Percentiles rank a stretch among this genome's conserved stretches.
Evolutionary conservation across 2,329 filamentous ascomycete species (phyloP).

Genomic region (Penicillium crustosum): DNA sequence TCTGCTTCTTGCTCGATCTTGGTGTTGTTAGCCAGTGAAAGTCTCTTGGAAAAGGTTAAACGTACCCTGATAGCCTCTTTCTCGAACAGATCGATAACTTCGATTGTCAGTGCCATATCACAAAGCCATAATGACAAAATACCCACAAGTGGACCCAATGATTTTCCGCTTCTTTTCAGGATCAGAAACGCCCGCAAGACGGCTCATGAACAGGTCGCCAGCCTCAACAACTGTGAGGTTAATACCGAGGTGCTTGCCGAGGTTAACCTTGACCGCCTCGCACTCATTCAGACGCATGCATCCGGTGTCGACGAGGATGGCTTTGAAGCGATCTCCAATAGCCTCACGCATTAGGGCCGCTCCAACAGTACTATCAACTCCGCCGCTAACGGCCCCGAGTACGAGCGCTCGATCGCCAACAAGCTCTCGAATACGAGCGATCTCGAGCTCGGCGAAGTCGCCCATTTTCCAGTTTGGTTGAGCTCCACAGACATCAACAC

Average conservation of each 20-base stretch:
- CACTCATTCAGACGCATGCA: constrained; percentile 85
- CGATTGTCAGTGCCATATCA: constrained; percentile 33
- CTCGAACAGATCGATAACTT: constrained; percentile 83
- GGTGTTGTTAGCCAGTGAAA: constrained; percentile 7
- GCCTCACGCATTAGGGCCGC: constrained; percentile 72
- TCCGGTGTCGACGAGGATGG: constrained; percentile 82
- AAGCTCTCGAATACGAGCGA: constrained; percentile 73
- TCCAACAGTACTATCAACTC: neutral
- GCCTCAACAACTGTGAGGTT: constrained; percentile 87
- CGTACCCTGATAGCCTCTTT: constrained; percentile 54
- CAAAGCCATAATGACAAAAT: neutral
- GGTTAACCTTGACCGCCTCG: constrained; percentile 73
- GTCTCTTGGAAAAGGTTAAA: neutral
- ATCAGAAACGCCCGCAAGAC: constrained; percentile 71
- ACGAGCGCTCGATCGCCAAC: constrained; percentile 83
- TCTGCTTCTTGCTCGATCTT: constrained; percentile 24
- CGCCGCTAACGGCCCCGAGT: neutral
- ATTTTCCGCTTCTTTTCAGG: constrained; percentile 91
- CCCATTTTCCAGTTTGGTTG: constrained; percentile 80
- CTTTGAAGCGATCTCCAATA: constrained; percentile 81
- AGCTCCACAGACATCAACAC: constrained; percentile 76
- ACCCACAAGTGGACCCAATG: constrained; percentile 58
- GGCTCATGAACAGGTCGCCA: constrained; percentile 70
- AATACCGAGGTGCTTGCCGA: constrained; percentile 78
- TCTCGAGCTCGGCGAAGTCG: constrained; percentile 78